Percentiles rank a stretch among this genome's conserved stretches.
These are phyloP conservation scores for Myxozyma nipponensis DNA, from an alignment of 805 yeast genomes.

Conservation along the genomic window DNA sequence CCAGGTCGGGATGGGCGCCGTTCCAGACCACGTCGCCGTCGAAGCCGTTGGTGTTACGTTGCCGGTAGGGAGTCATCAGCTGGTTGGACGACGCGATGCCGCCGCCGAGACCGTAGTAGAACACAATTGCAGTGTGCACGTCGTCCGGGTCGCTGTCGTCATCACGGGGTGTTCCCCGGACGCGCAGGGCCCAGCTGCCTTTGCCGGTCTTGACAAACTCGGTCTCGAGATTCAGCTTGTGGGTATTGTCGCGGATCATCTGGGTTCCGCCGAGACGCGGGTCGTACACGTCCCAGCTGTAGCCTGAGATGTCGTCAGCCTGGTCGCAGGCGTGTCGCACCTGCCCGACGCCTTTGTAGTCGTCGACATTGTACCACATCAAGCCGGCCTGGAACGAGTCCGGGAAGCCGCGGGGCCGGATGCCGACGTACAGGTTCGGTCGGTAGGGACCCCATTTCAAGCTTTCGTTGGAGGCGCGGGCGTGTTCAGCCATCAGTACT, in stretches of 20 bases:
- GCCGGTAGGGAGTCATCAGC: slow-evolving; percentile 28
- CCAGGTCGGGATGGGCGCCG: slow-evolving; percentile 63
- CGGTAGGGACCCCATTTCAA: slow-evolving; percentile 92
- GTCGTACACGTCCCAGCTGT: slow-evolving; percentile 85
- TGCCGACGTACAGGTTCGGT: slow-evolving; percentile 79
- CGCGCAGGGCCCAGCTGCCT: slow-evolving; percentile 71
- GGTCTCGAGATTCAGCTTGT: slow-evolving; percentile 58
- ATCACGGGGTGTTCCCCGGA: slow-evolving; percentile 61
- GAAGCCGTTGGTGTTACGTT: slow-evolving; percentile 12
- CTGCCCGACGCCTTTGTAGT: slow-evolving; percentile 47
- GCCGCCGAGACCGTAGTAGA: slow-evolving; percentile 73
- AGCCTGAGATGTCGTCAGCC: slow-evolving; percentile 62
- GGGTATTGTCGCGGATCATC: slow-evolving; percentile 61
- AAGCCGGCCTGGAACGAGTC: slow-evolving; percentile 71
- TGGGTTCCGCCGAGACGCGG: slow-evolving; percentile 86
- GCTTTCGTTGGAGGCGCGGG: slow-evolving; percentile 45
- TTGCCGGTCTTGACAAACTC: slow-evolving; percentile 67
- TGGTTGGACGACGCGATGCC: slow-evolving; percentile 20
- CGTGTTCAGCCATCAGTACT: slow-evolving; percentile 31
- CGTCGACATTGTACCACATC: slow-evolving; percentile 79
- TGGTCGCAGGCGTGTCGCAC: slow-evolving; percentile 72
- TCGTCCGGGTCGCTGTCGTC: slow-evolving; percentile 37
- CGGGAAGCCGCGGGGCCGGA: slow-evolving; percentile 72
- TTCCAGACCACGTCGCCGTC: slow-evolving; percentile 41
- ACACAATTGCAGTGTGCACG: slow-evolving; percentile 60